Evolutionary conservation across 2,329 filamentous ascomycete species (phyloP).

Genomic region (Pseudophaeomoniella oleicola): DNA sequence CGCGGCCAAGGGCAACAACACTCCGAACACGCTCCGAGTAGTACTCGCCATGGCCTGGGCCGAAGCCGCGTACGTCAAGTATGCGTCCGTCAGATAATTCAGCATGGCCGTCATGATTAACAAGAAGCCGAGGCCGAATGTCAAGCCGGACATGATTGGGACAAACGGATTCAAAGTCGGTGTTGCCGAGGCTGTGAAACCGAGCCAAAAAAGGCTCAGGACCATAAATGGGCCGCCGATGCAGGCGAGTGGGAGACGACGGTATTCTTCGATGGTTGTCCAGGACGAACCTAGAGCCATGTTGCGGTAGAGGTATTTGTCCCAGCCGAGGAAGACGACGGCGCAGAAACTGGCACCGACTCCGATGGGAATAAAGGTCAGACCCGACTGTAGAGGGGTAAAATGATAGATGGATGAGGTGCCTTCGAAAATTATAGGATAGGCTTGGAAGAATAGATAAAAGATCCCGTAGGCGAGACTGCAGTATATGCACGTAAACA

Average conservation of each 20-base stretch:
- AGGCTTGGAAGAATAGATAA: slow-evolving; percentile 66
- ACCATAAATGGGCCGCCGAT: slow-evolving; percentile 48
- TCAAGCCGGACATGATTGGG: slow-evolving; percentile 45
- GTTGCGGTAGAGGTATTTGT: slow-evolving; percentile 41
- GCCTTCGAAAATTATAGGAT: slow-evolving; percentile 51
- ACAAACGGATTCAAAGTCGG: slow-evolving; percentile 19
- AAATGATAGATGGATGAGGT: slow-evolving; percentile 18
- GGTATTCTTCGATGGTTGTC: slow-evolving; percentile 42
- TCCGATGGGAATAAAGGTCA: slow-evolving; percentile 34
- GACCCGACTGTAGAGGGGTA: slow-evolving; percentile 18
- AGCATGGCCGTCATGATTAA: slow-evolving; percentile 49
- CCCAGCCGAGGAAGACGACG: slow-evolving; percentile 51
- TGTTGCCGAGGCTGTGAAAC: slow-evolving; percentile 17
- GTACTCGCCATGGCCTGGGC: slow-evolving; percentile 39
- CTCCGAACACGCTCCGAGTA: slow-evolving; percentile 35
- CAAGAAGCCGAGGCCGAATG: slow-evolving; percentile 46
- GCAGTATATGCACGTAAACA: slow-evolving; percentile 55
- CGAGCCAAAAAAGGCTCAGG: slow-evolving; percentile 39
- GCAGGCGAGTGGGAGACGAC: slow-evolving; percentile 57
- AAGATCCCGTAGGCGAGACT: slow-evolving; percentile 55
- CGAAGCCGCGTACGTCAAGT: slow-evolving; percentile 47
- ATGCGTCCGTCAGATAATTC: slow-evolving; percentile 54
- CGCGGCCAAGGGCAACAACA: slow-evolving; percentile 39
- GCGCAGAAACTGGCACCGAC: slow-evolving; percentile 46
- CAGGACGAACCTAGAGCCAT: slow-evolving; percentile 37